These are phyloP conservation scores for Elsinoe arachidis DNA, from an alignment of 2,329 filamentous ascomycete species.

Conservation along the genomic window DNA sequence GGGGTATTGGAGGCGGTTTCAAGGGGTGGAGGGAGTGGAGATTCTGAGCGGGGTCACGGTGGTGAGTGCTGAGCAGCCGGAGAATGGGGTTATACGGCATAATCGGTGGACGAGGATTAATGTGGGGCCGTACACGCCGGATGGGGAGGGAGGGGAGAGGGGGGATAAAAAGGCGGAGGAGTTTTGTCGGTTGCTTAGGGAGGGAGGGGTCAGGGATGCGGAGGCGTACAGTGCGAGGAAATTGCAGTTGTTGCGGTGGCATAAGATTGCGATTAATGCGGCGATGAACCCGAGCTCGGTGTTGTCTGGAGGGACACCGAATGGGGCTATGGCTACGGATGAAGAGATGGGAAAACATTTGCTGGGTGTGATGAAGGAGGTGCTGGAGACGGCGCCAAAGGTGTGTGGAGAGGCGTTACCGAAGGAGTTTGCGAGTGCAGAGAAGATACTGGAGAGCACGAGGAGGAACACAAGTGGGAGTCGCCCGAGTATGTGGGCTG, in stretches of 20 bases:
- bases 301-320: conserved; percentile 54
- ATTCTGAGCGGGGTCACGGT: conserved; percentile 63
- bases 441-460: conserved; percentile 55
- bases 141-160: conserved; percentile 34
- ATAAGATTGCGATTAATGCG: conserved; percentile 69
- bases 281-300: conserved; percentile 67
- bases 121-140: conserved; percentile 55
- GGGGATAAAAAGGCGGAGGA: conserved; percentile 32
- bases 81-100: conserved; percentile 55
- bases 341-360: conserved; percentile 55
- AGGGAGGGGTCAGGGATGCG: conserved; percentile 59
- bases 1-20: conserved; percentile 56
- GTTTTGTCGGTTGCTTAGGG: conserved; percentile 48
- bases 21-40: conserved; percentile 34
- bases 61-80: conserved; percentile 57
- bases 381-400: conserved; percentile 54
- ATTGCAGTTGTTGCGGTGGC: conserved; percentile 63
- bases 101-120: conserved; percentile 68
- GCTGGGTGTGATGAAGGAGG: conserved; percentile 60
- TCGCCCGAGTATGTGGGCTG: conserved; percentile 56
- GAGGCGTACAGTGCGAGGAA: conserved; percentile 56
- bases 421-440: conserved; percentile 50
- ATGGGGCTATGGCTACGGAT: conserved; percentile 58
- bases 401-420: conserved; percentile 56
- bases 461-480: conserved; percentile 54